Evolutionary conservation across 192 early-diverging fungal species (phyloP), one percentile per base, ranked within the genome.

Genomic region (Backusella mclennaniae): DNA sequence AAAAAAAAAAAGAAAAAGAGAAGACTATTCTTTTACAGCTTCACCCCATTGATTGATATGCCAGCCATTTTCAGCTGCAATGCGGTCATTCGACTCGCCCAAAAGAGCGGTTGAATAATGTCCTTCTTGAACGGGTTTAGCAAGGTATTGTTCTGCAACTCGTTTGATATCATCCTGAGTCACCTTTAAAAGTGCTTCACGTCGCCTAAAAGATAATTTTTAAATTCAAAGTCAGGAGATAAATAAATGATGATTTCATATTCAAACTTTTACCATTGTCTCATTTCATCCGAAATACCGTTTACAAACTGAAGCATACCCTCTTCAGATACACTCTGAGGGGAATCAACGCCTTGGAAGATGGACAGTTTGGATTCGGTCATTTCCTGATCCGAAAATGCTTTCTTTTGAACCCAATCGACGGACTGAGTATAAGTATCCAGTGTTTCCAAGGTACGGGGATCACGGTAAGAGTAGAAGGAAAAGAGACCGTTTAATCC

Each of bases 391-490:
- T 86, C 86, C 9, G 80, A 81, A 69, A 89, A 85, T 21, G 80
- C 80, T 19, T 83, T 80, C 75, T 90, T 74, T 6, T 76, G 41
- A 0, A 91, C 88, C 95, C 96, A 97, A 26, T 89, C 83, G 12
- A 93, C 78, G 3, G 90, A 87, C 21, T 83, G 74, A 38, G 77
- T 73, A 75, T 92, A 99, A 0, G 92, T 92, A 11, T 89, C 82
- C 6, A 97, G 71, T 0, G 97, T 96, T 70, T 90, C 85, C 52
- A 90, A 72, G 1, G 92, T 87, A 38, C 86, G 87, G 12, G 97
- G 97, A 79, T 99, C 97, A 42, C 97, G 92, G 87, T 99, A 99
- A 35, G 96, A 96, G 75, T 86, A 96, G 84, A 98, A 94, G 2
- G 92, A 92, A 75, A 98, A 93, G 14, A 95, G 72, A 15, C 96